These are phyloP conservation scores for Fraxinus sp. DNA, from an alignment of 305 asterid species.

Conservation along the genomic window DNA sequence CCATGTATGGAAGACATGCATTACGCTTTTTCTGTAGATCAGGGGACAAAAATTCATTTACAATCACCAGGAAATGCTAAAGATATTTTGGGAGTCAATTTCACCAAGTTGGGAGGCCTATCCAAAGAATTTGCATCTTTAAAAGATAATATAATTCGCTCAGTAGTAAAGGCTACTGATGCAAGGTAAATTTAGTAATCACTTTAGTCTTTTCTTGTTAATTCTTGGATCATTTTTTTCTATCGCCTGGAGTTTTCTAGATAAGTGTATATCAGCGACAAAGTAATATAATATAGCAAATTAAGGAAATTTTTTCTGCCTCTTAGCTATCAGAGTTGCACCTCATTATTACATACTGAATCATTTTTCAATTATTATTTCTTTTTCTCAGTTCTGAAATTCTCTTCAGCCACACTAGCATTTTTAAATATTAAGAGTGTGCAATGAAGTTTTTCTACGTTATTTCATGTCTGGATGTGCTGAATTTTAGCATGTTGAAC, in stretches of 20 bases:
- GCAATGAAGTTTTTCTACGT: not conserved
- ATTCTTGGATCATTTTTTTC: not conserved
- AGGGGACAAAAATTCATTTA: constrained; percentile 55
- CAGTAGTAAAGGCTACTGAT: constrained; percentile 61
- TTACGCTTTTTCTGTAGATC: constrained; percentile 43
- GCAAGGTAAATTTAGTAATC: constrained; percentile 49
- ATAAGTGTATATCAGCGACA: not conserved
- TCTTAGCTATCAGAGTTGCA: not conserved
- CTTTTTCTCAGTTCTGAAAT: not conserved
- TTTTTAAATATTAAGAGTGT: not conserved
- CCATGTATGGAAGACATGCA: constrained; percentile 21
- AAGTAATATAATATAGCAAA: not conserved
- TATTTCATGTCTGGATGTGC: not conserved
- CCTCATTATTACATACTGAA: not conserved
- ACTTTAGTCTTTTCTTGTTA: not conserved
- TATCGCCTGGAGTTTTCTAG: not conserved
- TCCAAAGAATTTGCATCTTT: constrained; percentile 59
- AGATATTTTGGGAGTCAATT: constrained; percentile 28
- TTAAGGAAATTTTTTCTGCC: not conserved
- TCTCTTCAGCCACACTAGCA: not conserved
- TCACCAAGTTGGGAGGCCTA: constrained; percentile 78
- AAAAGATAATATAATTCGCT: constrained; percentile 71
- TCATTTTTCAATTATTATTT: not conserved
- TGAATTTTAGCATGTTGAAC: not conserved
- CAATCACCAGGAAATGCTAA: constrained; percentile 36